phyloP scores from a whole-genome alignment of 78 protist species.

The Dictyostelium citrinum region DNA sequence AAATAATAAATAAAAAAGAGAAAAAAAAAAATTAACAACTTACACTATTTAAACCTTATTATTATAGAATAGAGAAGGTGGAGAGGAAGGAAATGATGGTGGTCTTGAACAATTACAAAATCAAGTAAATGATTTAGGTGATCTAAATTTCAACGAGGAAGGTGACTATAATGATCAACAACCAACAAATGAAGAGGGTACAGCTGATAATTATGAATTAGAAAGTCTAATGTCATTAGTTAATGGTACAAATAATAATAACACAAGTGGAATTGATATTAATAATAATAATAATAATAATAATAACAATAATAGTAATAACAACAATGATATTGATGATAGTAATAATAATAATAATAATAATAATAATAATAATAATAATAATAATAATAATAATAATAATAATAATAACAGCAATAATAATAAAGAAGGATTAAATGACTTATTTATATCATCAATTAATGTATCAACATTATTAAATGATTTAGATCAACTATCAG shows the following conservation, averaged over 20 bases:
- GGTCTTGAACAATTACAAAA: constrained; percentile 18
- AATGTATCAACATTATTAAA: background rate
- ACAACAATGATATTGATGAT: background rate
- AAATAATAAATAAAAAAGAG: background rate
- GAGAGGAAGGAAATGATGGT: constrained; percentile 5
- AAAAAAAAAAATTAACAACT: background rate
- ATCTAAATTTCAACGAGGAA: background rate
- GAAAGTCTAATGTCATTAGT: background rate
- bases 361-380: background rate
- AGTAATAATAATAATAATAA: background rate
- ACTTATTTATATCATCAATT: background rate
- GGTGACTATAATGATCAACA: background rate
- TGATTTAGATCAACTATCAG: background rate
- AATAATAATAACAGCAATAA: background rate
- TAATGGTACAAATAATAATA: background rate
- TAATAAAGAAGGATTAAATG: background rate
- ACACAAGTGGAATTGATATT: background rate
- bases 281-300: background rate
- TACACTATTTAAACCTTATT: background rate
- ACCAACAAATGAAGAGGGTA: background rate
- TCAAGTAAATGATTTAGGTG: constrained; percentile 3
- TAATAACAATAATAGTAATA: background rate
- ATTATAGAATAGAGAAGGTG: background rate
- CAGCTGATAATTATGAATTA: background rate
- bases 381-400: background rate